Evolutionary conservation across 306 rosid species (phyloP).

Genomic region (Fagus crenata): DNA sequence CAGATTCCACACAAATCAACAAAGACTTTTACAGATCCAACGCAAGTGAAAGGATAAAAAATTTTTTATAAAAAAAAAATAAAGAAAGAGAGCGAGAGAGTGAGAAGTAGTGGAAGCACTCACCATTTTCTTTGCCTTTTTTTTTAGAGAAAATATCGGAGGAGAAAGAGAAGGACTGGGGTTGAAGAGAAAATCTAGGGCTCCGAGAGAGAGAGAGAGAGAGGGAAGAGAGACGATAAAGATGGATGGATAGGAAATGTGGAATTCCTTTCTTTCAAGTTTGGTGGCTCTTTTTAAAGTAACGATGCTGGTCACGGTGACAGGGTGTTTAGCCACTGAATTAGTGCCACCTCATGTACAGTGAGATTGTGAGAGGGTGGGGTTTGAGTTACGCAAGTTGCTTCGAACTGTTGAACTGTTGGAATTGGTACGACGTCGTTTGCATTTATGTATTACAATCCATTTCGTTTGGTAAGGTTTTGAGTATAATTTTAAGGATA

Average conservation of each 20-base stretch:
- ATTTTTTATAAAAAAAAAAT: too few species aligned
- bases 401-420: too few species aligned
- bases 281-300: conserved; percentile 27
- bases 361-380: too few species aligned
- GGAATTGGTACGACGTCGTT: too few species aligned
- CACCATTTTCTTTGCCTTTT: conserved; percentile 37
- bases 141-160: conserved; percentile 23
- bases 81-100: neutral
- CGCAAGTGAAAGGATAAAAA: neutral
- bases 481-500: too few species aligned
- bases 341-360: conserved; percentile 14
- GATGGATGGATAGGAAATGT: conserved; percentile 12
- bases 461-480: too few species aligned
- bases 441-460: too few species aligned
- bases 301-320: conserved; percentile 21
- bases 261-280: conserved; percentile 14
- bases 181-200: conserved; percentile 43
- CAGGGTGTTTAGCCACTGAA: neutral
- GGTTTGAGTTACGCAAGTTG: too few species aligned
- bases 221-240: neutral
- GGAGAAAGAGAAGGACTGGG: conserved; percentile 13
- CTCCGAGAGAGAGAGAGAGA: conserved; percentile 2
- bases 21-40: conserved; percentile 19
- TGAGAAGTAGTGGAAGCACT: conserved; percentile 15
- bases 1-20: neutral